Percentiles rank a stretch among this genome's conserved stretches.
Evolutionary conservation across 306 rosid species (phyloP).

Genomic region (Gleditsia sinensis): DNA sequence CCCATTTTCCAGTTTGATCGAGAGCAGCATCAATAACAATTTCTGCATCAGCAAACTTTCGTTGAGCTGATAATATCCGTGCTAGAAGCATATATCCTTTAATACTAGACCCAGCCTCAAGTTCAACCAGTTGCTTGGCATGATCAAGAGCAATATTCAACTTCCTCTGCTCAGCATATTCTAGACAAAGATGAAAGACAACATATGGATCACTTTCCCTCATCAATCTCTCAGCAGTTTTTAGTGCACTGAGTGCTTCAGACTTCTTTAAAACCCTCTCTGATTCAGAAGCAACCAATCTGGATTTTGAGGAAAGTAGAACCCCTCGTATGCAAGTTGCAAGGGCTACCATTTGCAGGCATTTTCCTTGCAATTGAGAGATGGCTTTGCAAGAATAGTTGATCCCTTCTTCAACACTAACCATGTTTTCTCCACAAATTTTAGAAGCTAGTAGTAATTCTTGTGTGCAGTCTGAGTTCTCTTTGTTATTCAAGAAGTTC

Average conservation of each 20-base stretch:
- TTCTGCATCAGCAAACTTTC: constrained; percentile 74
- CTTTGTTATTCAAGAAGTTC: constrained; percentile 60
- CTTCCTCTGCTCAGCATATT: constrained; percentile 86
- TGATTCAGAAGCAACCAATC: constrained; percentile 59
- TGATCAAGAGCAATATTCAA: constrained; percentile 64
- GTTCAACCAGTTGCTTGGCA: constrained; percentile 65
- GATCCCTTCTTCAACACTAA: constrained; percentile 70
- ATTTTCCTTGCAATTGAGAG: constrained; percentile 55
- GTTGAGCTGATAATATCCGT: constrained; percentile 80
- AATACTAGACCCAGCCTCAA: constrained; percentile 76
- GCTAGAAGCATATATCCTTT: constrained; percentile 65
- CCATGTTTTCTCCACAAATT: constrained; percentile 67
- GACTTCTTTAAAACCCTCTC: constrained; percentile 62
- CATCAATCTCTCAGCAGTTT: constrained; percentile 59
- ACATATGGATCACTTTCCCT: constrained; percentile 66
- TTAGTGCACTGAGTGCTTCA: constrained; percentile 65
- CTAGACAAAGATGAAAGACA: constrained; percentile 76
- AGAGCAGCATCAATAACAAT: constrained; percentile 76
- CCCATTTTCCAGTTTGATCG: constrained; percentile 89
- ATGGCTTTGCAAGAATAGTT: constrained; percentile 55
- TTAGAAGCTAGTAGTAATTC: constrained; percentile 78
- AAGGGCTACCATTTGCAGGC: constrained; percentile 56
- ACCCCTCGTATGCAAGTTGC: constrained; percentile 77
- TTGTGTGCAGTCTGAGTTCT: constrained; percentile 49
- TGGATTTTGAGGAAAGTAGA: constrained; percentile 66